Percentiles rank a stretch among this genome's conserved stretches.
Evolutionary conservation across 495 filamentous ascomycete genomes (phyloP).

Genomic region (Aspergillus ellipticus): DNA sequence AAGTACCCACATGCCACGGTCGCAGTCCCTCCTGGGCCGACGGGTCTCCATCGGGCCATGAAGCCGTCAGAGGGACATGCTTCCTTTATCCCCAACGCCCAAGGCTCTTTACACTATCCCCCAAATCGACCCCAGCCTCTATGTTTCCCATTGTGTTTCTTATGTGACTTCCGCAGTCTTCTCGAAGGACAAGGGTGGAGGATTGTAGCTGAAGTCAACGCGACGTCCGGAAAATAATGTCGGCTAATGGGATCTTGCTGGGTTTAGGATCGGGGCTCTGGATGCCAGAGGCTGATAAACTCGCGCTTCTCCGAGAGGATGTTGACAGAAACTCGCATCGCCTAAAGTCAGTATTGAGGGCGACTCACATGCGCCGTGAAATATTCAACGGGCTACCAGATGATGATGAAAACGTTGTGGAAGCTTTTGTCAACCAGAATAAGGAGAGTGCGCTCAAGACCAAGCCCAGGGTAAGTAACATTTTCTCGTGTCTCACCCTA

Average conservation of each 20-base stretch:
- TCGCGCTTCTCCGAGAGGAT: constrained; percentile 64
- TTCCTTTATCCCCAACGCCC: not conserved
- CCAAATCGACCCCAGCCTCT: not conserved
- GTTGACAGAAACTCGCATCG: constrained; percentile 66
- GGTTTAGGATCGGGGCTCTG: constrained; percentile 71
- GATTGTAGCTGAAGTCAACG: not conserved
- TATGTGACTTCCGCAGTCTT: not conserved
- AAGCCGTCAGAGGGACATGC: not conserved
- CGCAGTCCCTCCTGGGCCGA: not conserved
- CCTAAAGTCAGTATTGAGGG: constrained; percentile 62
- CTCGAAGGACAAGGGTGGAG: not conserved
- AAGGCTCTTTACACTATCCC: not conserved
- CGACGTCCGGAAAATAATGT: not conserved
- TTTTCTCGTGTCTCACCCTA: not conserved
- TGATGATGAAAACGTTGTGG: constrained; percentile 57
- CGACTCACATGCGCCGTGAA: constrained; percentile 51
- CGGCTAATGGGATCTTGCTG: not conserved
- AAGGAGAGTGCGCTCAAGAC: constrained; percentile 73
- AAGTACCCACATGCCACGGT: not conserved
- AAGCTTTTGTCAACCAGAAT: constrained; percentile 66
- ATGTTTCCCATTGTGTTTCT: not conserved
- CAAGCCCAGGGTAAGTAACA: constrained; percentile 69
- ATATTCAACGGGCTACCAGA: constrained; percentile 58
- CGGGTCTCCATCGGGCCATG: not conserved
- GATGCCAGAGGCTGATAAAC: constrained; percentile 61